These are phyloP conservation scores for Phytophthora pinifolia DNA, from an alignment of 352 stramenopile species.

Conservation along the genomic window DNA sequence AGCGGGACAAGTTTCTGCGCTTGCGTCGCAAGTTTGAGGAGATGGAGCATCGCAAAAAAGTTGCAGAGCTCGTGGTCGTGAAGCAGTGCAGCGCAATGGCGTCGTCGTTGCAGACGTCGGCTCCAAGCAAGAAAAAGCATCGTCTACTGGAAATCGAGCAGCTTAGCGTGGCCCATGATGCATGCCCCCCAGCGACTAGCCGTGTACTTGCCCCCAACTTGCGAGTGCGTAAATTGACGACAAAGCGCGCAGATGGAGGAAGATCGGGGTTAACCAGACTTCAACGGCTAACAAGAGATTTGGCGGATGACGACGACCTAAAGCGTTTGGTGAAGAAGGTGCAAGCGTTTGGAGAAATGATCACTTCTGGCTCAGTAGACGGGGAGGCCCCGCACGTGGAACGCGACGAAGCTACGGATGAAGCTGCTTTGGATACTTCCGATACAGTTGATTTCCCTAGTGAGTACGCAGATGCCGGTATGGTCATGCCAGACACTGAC, in stretches of 20 bases:
- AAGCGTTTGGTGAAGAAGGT: slow-evolving; percentile 33
- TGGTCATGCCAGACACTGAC: slow-evolving; percentile 7
- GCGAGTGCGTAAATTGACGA: background rate
- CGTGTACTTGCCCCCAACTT: slow-evolving; percentile 11
- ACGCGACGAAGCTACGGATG: background rate
- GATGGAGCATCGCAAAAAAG: slow-evolving; percentile 61
- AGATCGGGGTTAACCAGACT: slow-evolving; percentile 4
- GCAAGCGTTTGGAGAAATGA: slow-evolving; percentile 37
- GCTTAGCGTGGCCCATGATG: slow-evolving; percentile 45
- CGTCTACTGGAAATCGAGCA: slow-evolving; percentile 46
- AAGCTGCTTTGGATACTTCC: slow-evolving; percentile 1
- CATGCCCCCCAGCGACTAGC: slow-evolving; percentile 8
- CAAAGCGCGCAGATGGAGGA: background rate
- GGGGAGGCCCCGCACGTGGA: slow-evolving; percentile 1
- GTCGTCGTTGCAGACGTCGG: slow-evolving; percentile 27
- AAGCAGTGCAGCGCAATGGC: slow-evolving; percentile 62
- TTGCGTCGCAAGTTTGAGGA: slow-evolving; percentile 39
- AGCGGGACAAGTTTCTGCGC: slow-evolving; percentile 51
- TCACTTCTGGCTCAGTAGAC: slow-evolving; percentile 21
- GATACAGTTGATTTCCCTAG: slow-evolving; percentile 18
- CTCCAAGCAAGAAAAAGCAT: slow-evolving; percentile 35
- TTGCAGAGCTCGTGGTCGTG: slow-evolving; percentile 58
- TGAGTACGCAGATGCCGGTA: slow-evolving; percentile 12
- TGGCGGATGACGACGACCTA: slow-evolving; percentile 26
- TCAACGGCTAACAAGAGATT: background rate